Evolutionary conservation across 2,329 filamentous ascomycete species (phyloP).

Genomic region (Xylariaceae sp.): DNA sequence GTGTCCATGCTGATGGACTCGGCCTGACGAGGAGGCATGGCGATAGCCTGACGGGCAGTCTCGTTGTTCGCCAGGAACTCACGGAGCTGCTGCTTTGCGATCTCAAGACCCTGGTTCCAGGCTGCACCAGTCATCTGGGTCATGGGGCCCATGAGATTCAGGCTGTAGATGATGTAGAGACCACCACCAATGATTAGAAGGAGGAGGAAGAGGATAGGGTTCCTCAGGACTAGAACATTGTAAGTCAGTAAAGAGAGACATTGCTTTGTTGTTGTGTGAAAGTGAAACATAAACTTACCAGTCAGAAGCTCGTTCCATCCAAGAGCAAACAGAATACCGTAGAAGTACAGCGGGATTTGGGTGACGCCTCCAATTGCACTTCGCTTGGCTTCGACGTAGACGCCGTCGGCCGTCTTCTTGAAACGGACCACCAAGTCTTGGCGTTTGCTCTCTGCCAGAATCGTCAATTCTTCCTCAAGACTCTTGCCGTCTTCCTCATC

Average conservation of each 20-base stretch:
- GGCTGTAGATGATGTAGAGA: conserved; percentile 83
- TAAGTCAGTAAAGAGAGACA: conserved; percentile 15
- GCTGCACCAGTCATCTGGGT: conserved; percentile 92
- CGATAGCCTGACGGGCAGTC: conserved; percentile 74
- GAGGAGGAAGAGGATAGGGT: conserved; percentile 88
- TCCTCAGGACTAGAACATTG: conserved; percentile 67
- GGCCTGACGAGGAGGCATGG: conserved; percentile 55
- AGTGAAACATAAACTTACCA: conserved; percentile 53
- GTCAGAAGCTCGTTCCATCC: conserved; percentile 99
- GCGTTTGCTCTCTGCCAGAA: conserved; percentile 84
- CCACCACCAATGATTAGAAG: conserved; percentile 70
- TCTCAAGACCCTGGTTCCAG: conserved; percentile 76
- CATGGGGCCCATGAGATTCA: conserved; percentile 95
- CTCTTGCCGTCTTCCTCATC: conserved; percentile 94
- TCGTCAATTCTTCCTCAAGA: conserved; percentile 90
- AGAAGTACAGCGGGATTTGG: conserved; percentile 93
- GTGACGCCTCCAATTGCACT: conserved; percentile 93
- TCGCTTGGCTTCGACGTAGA: conserved; percentile 96
- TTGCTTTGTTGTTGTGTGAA: background rate
- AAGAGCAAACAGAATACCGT: conserved; percentile 77
- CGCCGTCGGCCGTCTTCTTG: conserved; percentile 96
- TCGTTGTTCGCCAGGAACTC: conserved; percentile 89
- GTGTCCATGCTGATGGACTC: conserved; percentile 54
- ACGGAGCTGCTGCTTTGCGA: conserved; percentile 84
- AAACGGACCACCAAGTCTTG: conserved; percentile 91